Base-by-base conservation (phyloP, 345 rosid species). In the Passiflora organensis region DNA sequence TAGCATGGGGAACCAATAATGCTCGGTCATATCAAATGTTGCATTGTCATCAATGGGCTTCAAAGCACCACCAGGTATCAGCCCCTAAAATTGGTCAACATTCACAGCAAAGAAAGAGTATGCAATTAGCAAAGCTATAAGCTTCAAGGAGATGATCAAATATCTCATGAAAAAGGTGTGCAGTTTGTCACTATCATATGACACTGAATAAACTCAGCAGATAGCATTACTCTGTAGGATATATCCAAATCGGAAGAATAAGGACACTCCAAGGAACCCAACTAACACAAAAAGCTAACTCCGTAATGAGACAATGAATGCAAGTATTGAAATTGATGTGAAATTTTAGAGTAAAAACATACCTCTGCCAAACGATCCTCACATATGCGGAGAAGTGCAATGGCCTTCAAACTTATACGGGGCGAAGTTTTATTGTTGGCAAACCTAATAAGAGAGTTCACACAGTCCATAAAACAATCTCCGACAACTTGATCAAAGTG, bases 301-400 rank as follows among this genome's bases (percentile, higher is more conserved):
- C n/a, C 16, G 43, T 42, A 22, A 43, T 34, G 58, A 45, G 45
- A 47, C 20, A 43, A 25, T 25, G 13, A 53, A 43, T 28, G 6
- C 18, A 25, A 0, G 21, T 34, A 15, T 4, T 1, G 16, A 17
- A 9, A 22, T 39, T 32, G 41, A 48, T 23, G 21, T 55, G 28
- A 39, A 18, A 19, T 36, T 32, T 21, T 32, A 51, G 39, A 39
- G 47, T 22, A 54, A 32, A 62, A 53, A 53, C 78, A 58, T 64
- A 93, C 99, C 95, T 93, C 99, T 43, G 99, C 99, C 44, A 93
- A 80, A 62, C 97, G 97, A 76, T 93, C 97, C 77, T 93, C 99
- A 72, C 99, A 89, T 72, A 93, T 89, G 32, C 96, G 89, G 63
- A 93, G 91, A 53, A 93, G 97, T 56, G 99, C 99, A 79, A 93